Conservation (phyloP, 495 filamentous ascomycete species). For the Margaritispora aquatica region DNA sequence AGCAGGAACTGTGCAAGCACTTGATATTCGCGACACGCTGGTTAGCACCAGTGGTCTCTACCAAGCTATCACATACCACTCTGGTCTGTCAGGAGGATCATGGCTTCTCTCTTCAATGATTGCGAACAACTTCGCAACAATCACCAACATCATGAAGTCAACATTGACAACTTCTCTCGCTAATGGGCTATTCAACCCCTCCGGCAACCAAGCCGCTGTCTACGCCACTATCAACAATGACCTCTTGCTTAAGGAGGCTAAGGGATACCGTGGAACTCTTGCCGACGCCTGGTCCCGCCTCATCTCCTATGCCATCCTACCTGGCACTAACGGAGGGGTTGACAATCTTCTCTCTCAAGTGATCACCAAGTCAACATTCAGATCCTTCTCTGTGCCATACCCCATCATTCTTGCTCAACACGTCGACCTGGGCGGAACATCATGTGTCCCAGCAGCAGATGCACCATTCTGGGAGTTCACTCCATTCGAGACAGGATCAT, state of each 20-base stretch:
- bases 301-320: conserved; percentile 9
- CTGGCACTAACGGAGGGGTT: conserved; percentile 7
- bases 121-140: conserved; percentile 5
- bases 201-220: not conserved
- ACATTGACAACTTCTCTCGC: conserved; percentile 32
- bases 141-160: not conserved
- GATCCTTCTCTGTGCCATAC: conserved; percentile 9
- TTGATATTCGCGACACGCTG: conserved; percentile 1
- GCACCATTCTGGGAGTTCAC: conserved; percentile 44
- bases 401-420: conserved; percentile 9
- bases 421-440: conserved; percentile 23
- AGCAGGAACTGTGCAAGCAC: conserved; percentile 6
- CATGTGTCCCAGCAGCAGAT: conserved; percentile 27
- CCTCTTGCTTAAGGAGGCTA: conserved; percentile 4
- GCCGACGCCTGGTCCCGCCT: conserved; percentile 4
- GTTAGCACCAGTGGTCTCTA: conserved; percentile 8
- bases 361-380: conserved; percentile 6
- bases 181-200: conserved; percentile 26
- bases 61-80: conserved; percentile 7
- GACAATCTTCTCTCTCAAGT: conserved; percentile 6
- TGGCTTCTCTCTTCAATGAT: conserved; percentile 7
- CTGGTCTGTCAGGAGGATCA: conserved; percentile 13
- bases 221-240: not conserved
- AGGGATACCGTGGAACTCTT: conserved; percentile 4
- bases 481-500: conserved; percentile 13